These are phyloP conservation scores for Penicillium sp. DNA, from an alignment of 2,329 filamentous ascomycete species.

Conservation along the genomic window DNA sequence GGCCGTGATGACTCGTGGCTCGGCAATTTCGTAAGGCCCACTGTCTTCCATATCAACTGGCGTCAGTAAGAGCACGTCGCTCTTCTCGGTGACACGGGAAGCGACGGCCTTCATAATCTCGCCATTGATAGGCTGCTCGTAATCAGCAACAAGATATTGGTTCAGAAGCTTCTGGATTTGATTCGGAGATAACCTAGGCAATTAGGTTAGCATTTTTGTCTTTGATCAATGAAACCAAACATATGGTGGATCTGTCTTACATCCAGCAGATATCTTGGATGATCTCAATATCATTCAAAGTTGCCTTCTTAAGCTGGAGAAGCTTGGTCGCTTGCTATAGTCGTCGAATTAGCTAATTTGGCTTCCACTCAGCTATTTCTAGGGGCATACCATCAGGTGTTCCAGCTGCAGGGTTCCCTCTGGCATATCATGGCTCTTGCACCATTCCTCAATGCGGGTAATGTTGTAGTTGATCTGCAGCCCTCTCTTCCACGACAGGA, in stretches of 20 bases:
- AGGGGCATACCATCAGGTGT: conserved; percentile 78
- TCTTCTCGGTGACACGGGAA: conserved; percentile 95
- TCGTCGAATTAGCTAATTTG: neutral
- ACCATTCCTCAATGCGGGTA: conserved; percentile 98
- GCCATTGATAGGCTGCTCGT: conserved; percentile 98
- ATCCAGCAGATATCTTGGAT: conserved; percentile 99
- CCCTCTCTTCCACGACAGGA: conserved; percentile 98
- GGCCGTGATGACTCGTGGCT: conserved; percentile 92
- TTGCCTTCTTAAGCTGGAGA: conserved; percentile 97
- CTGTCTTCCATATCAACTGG: conserved; percentile 99
- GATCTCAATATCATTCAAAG: conserved; percentile 98
- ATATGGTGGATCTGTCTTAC: conserved; percentile 55
- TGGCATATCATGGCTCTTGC: conserved; percentile 99
- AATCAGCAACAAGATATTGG: conserved; percentile 97
- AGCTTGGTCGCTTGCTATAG: conserved; percentile 92
- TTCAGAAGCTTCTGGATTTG: conserved; percentile 99
- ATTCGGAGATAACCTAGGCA: conserved; percentile 82
- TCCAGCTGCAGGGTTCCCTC: conserved; percentile 96
- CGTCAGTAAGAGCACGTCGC: conserved; percentile 86
- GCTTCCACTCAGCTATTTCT: neutral
- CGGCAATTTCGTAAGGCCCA: conserved; percentile 96
- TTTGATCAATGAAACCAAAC: neutral
- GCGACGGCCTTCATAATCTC: conserved; percentile 99
- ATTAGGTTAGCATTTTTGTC: conserved; percentile 2
- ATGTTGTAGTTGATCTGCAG: conserved; percentile 99